Base-by-base conservation (phyloP, 2,329 filamentous ascomycete genomes). In the Juglanconis oblonga region DNA sequence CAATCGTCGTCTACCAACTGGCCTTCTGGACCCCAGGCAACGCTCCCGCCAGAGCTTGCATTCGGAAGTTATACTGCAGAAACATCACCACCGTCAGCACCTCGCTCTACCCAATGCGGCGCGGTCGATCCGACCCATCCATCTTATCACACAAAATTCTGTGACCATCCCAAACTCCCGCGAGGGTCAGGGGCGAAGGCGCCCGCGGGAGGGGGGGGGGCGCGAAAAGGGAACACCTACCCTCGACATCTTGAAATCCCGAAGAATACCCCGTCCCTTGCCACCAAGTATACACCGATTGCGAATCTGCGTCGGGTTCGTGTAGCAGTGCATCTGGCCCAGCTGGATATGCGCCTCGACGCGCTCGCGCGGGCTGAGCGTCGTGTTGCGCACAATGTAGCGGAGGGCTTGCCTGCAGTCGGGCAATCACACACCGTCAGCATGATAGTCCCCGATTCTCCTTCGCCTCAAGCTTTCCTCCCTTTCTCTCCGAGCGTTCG, bases 261-360 rank as follows among this genome's bases (percentile, higher is more conserved):
- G 87, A 66, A 98, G 82, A n/a, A 99, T 82, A 88, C 92, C 92
- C 67, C 92, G 84, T 17, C 89, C 89, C 74, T 91, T 92, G n/a
- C 95, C 95, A 66, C 92, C 92, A 73, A 94, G 84, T 56, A 96
- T 88, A 79, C 95, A 99, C 67, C 95, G 82, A 77, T 97, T 98
- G 74, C 89, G 88, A 74, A 99, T 93, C 81, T 97, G 93, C 53
- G 94, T 97, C 61, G 91, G 87, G 63, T 93, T 85, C 40, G 95
- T 98, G 77, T 98, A 98, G 80, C 86, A 87, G 79, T 97, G 93
- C 94, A 98, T 97, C 77, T 96, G 89, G 3, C 89, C 87, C 66
- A 99, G 82, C 77, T 98, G 89, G 59, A 99, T 85, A 79, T 98
- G 94, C 47, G 95, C 95, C 74, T 96, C 90, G 64, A 91, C 92